A percentile compares a stretch with the other conserved stretches of the same genome.
Evolutionary conservation across 305 asterid species (phyloP).

Genomic region (Fraxinus platypoda): DNA sequence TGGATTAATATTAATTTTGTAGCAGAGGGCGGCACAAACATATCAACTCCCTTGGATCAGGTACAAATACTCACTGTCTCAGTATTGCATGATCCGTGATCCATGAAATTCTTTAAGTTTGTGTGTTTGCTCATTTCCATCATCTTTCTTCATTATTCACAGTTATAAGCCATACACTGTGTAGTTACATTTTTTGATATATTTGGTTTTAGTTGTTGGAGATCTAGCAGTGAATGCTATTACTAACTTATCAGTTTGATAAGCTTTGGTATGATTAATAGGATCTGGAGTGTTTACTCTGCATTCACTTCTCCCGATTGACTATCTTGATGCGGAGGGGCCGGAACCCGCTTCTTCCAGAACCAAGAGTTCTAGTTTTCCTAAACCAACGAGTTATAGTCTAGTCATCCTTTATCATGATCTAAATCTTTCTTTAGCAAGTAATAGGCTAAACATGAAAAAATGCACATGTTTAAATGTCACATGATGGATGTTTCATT

Average conservation of each 20-base stretch:
- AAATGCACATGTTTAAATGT: neutral
- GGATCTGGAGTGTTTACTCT: neutral
- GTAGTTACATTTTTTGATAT: neutral
- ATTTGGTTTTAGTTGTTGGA: neutral
- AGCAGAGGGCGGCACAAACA: slow-evolving; percentile 66
- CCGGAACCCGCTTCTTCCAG: too few species aligned
- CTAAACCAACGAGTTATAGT: neutral
- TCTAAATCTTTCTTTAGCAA: neutral
- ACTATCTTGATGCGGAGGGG: too few species aligned
- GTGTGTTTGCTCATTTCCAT: neutral
- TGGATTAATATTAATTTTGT: slow-evolving; percentile 58
- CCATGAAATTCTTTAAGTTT: neutral
- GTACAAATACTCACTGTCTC: slow-evolving; percentile 31
- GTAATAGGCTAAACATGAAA: neutral
- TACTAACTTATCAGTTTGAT: neutral
- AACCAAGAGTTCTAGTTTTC: too few species aligned
- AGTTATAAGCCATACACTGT: neutral
- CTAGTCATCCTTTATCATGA: neutral
- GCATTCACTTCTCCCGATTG: neutral
- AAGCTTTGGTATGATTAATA: neutral
- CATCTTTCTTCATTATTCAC: neutral
- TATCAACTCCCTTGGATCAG: slow-evolving; percentile 62
- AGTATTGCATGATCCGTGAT: neutral
- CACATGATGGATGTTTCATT: neutral
- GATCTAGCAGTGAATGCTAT: neutral